A percentile compares a stretch with the other conserved stretches of the same genome.
Conservation (phyloP, 2,329 filamentous ascomycete species). For the Parastagonospora avenae region DNA sequence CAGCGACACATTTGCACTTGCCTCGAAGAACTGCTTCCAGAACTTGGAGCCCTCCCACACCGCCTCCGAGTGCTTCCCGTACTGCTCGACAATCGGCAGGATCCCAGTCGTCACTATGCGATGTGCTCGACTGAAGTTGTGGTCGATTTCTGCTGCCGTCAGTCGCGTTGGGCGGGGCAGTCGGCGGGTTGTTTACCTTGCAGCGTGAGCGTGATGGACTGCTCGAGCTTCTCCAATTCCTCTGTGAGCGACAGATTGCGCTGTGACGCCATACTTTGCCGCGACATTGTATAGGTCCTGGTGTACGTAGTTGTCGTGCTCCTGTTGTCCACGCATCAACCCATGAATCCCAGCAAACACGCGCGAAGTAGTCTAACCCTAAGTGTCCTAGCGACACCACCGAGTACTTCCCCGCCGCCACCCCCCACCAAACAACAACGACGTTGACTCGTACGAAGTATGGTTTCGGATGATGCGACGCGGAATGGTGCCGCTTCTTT, state of each 20-base stretch:
- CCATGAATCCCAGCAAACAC: no score
- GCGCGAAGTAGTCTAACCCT: no score
- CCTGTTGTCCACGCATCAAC: no score
- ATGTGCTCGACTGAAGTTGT: slow-evolving; percentile 96
- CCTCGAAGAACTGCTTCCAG: slow-evolving; percentile 99
- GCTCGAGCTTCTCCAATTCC: slow-evolving; percentile 93
- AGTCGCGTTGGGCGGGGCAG: slow-evolving; percentile 32
- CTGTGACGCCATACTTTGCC: slow-evolving; percentile 53
- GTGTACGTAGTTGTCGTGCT: no score
- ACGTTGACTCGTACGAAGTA: no score
- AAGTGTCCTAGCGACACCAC: no score
- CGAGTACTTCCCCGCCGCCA: background rate
- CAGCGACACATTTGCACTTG: slow-evolving; percentile 94
- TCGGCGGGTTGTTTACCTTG: slow-evolving; percentile 65
- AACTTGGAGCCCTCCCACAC: slow-evolving; percentile 99
- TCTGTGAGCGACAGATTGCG: slow-evolving; percentile 81
- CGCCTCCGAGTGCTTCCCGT: slow-evolving; percentile 87
- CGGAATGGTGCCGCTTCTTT: slow-evolving; percentile 4
- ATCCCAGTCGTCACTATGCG: slow-evolving; percentile 95
- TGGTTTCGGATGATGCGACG: slow-evolving; percentile 1
- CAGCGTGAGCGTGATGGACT: slow-evolving; percentile 93
- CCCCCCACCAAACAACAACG: no score
- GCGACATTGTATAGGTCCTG: slow-evolving; percentile 53
- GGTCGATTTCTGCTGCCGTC: slow-evolving; percentile 79
- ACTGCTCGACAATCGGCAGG: slow-evolving; percentile 90